Conservation (phyloP, 768 basidiomycete genomes). For the Termitomyces heimii region DNA sequence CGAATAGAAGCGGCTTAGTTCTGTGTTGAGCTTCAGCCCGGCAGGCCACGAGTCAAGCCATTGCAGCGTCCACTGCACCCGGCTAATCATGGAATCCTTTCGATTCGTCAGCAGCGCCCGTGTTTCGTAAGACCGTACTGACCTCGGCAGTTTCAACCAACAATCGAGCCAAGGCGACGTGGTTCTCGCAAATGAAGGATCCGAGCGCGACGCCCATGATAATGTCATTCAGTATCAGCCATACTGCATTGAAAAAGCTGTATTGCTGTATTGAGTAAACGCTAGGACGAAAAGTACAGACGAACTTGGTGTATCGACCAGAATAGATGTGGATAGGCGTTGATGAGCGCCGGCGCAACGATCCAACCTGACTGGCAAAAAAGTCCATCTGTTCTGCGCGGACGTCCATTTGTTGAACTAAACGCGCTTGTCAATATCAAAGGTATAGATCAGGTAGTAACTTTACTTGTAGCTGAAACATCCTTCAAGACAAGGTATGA, state of each 20-base stretch:
- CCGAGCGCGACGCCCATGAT: constrained; percentile 77
- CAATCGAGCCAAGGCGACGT: constrained; percentile 35
- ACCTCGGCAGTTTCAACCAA: constrained; percentile 37
- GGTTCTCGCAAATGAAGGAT: constrained; percentile 64
- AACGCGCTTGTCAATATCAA: not conserved
- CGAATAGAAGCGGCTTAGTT: constrained; percentile 85
- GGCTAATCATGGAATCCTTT: constrained; percentile 37
- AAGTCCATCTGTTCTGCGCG: constrained; percentile 45
- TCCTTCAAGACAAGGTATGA: constrained; percentile 28
- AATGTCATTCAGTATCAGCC: constrained; percentile 88
- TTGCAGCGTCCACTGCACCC: constrained; percentile 46
- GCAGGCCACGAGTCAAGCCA: constrained; percentile 98
- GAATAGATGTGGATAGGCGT: constrained; percentile 36
- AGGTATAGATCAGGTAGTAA: not conserved
- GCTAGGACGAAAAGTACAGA: not conserved
- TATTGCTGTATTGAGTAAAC: not conserved
- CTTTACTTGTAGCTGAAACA: constrained; percentile 34
- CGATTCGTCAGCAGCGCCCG: not conserved
- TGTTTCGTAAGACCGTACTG: not conserved
- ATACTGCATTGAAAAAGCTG: constrained; percentile 89
- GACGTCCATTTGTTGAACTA: constrained; percentile 59
- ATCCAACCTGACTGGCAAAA: constrained; percentile 35
- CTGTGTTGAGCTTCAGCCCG: constrained; percentile 92
- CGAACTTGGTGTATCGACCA: constrained; percentile 64
- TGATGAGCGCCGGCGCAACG: constrained; percentile 29